Percentiles rank a stretch among this genome's conserved stretches.
Conservation (phyloP, 768 basidiomycete genomes). For the Russula lepida region DNA sequence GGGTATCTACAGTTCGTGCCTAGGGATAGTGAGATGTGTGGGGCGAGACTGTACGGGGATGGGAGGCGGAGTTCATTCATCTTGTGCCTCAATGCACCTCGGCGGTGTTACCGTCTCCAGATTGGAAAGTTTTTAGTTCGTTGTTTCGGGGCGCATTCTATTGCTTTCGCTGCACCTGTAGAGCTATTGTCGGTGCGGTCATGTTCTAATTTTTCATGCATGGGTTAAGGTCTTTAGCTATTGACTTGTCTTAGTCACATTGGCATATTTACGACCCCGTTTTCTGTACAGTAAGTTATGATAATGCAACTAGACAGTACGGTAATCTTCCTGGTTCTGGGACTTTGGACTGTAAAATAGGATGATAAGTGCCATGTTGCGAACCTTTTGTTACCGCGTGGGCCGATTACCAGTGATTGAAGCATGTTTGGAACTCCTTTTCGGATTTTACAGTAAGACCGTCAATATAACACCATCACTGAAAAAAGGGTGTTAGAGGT, state of each 20-base stretch:
- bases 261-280: not conserved
- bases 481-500: constrained; percentile 11
- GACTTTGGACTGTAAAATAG: not conserved
- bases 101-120: not conserved
- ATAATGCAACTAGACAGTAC: not conserved
- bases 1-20: not conserved
- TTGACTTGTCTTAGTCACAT: not conserved
- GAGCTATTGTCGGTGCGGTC: not conserved
- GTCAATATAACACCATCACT: no score
- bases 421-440: not conserved
- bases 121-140: not conserved
- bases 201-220: not conserved
- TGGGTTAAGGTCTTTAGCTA: not conserved
- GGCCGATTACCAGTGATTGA: not conserved
- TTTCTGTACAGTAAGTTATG: not conserved
- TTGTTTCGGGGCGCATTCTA: not conserved
- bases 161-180: not conserved
- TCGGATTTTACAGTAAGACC: no score
- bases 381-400: not conserved
- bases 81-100: not conserved
- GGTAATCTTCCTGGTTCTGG: not conserved
- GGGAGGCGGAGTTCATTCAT: not conserved
- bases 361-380: not conserved
- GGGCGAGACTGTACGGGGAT: not conserved
- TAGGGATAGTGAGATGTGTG: not conserved